Evolutionary conservation across 1,284 basidiomycete species (phyloP), one percentile per base, ranked within the genome.

Genomic region (Ceratobasidium sp.): DNA sequence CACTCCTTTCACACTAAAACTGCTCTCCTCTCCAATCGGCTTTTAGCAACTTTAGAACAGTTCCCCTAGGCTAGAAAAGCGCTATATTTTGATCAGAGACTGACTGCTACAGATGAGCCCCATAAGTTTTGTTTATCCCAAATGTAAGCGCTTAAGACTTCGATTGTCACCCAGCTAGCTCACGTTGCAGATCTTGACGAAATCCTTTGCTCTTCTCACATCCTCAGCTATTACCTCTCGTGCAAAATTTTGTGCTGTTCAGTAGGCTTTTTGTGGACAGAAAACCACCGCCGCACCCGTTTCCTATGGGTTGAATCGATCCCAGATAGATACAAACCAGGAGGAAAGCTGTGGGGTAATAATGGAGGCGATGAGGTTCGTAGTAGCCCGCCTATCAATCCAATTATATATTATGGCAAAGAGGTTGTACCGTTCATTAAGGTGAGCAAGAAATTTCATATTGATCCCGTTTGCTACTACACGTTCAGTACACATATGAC

Each of bases 401-500:
- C 62, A 21, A 46, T 65, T 28, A 36, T 34, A 16, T 32, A 46
- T 5, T 65, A 65, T 23, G 48, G 62, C n/a, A 52, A 28, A 48
- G 14, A 34, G 12, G 62, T 53, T 53, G 30, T 48, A 3, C 53
- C 50, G 26, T 65, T 41, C 18, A 28, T 65, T 18, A 23, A 41
- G 23, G 41, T 62, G 23, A 21, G 58, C 23, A 26, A 77, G 21
- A 8, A 30, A 78, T 21, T 60, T 36, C 45, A n/a, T 18, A 34
- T 14, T 59, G 3, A 3, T 12, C 10, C 34, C 23, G 21, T n/a
- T 28, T 32, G 16, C 26, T 48, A 45, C 23, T n/a, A 46, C 34
- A 39, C 3, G 14, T 52, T 28, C n/a, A 79, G 80, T 81, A 81
- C 70, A 72, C 78, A 28, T 73, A 76, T 16, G 61, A 77, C 23